Conservation (phyloP, 208 protist genomes). For the Crithidia acanthocephali region DNA sequence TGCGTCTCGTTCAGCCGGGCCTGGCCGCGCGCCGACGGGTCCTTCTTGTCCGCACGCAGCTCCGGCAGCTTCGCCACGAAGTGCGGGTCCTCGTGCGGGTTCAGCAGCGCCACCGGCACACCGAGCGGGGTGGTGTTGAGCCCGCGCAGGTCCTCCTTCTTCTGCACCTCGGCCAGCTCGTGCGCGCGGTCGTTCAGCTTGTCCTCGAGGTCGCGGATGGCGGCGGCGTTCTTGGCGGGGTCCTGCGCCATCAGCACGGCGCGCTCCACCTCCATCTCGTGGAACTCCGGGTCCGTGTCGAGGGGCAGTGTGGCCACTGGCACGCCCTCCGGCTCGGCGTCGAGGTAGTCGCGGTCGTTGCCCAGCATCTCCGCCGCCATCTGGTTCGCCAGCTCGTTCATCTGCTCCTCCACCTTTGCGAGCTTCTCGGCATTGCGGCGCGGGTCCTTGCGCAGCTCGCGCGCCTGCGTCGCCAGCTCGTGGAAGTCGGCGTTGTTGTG, state of each 20-base stretch:
- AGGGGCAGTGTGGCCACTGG: slow-evolving; percentile 51
- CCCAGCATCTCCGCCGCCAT: slow-evolving; percentile 51
- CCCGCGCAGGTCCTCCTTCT: slow-evolving; percentile 56
- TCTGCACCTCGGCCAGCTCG: slow-evolving; percentile 59
- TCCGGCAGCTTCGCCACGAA: slow-evolving; percentile 60
- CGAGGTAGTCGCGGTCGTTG: slow-evolving; percentile 62
- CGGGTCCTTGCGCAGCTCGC: slow-evolving; percentile 65
- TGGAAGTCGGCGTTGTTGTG: slow-evolving; percentile 69
- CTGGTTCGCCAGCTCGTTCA: slow-evolving; percentile 58
- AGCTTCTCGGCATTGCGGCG: slow-evolving; percentile 48
- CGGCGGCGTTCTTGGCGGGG: slow-evolving; percentile 43
- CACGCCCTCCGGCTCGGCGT: slow-evolving; percentile 67
- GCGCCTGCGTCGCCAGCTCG: slow-evolving; percentile 51
- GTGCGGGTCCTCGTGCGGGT: slow-evolving; percentile 59
- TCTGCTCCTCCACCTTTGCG: slow-evolving; percentile 47
- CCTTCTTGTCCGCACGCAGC: slow-evolving; percentile 65
- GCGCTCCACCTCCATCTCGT: slow-evolving; percentile 65
- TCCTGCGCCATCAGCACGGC: slow-evolving; percentile 63
- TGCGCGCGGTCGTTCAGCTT: slow-evolving; percentile 69
- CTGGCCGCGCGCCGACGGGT: slow-evolving; percentile 37
- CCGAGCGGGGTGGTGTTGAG: slow-evolving; percentile 47
- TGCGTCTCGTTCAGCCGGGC: slow-evolving; percentile 59
- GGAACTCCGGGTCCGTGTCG: slow-evolving; percentile 51
- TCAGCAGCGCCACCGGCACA: slow-evolving; percentile 56
- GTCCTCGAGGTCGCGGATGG: slow-evolving; percentile 67